phyloP scores from a whole-genome alignment of 768 basidiomycete species.

The Tulasnella sp. region DNA sequence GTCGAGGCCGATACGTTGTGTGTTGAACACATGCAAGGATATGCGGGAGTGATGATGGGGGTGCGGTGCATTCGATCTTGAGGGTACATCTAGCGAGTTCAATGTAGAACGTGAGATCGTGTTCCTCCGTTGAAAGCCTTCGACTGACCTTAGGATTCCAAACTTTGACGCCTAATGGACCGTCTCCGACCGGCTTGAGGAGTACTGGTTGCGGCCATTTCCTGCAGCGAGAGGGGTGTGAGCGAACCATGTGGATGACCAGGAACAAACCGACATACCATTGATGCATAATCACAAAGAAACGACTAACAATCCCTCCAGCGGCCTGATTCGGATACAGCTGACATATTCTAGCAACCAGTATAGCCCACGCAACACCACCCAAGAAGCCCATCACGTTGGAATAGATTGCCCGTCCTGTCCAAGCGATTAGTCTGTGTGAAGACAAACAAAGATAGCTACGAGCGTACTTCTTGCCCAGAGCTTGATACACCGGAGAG shows the following conservation, averaged over 20 bases:
- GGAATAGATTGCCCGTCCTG: constrained; percentile 93
- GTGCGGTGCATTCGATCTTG: constrained; percentile 91
- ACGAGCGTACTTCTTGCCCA: constrained; percentile 83
- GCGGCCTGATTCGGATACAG: constrained; percentile 92
- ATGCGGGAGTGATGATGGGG: constrained; percentile 99
- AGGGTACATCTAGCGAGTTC: constrained; percentile 61
- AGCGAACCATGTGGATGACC: neutral
- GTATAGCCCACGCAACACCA: constrained; percentile 97
- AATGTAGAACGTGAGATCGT: neutral
- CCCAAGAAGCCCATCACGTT: constrained; percentile 97
- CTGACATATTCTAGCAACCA: constrained; percentile 99
- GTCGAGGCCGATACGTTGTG: constrained; percentile 96
- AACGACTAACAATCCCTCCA: constrained; percentile 91
- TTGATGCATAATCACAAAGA: constrained; percentile 97
- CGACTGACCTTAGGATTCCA: constrained; percentile 90
- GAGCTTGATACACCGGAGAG: constrained; percentile 90
- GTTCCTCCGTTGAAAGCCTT: neutral
- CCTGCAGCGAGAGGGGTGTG: constrained; percentile 43
- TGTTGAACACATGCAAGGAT: constrained; percentile 98
- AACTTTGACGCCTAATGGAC: constrained; percentile 83
- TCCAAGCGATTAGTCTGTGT: neutral
- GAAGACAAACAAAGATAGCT: neutral
- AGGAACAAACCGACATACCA: constrained; percentile 49
- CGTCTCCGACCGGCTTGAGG: constrained; percentile 92
- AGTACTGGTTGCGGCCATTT: constrained; percentile 99